Conservation (phyloP, 2,329 filamentous ascomycete species). For the Scleromitrula shiraiana region DNA sequence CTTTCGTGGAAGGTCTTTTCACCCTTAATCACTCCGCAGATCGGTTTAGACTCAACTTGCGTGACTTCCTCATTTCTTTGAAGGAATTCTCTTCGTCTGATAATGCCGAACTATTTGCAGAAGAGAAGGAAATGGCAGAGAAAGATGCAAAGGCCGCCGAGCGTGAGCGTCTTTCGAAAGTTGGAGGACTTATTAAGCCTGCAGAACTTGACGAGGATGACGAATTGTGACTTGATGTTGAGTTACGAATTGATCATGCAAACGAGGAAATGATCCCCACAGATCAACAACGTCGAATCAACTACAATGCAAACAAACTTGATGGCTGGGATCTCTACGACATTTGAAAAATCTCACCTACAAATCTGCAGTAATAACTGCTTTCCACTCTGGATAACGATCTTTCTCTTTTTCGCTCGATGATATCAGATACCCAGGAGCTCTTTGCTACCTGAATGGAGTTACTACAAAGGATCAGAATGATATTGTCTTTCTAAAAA, state of each 20-base stretch:
- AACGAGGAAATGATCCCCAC: constrained; percentile 11
- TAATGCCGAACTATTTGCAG: constrained; percentile 86
- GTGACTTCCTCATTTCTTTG: constrained; percentile 93
- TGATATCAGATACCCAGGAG: constrained; percentile 13
- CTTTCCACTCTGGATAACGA: constrained; percentile 20
- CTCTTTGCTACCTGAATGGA: constrained; percentile 21
- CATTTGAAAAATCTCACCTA: constrained; percentile 33
- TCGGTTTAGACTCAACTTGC: constrained; percentile 91
- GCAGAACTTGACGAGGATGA: constrained; percentile 88
- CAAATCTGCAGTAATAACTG: constrained; percentile 4
- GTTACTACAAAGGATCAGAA: constrained; percentile 19
- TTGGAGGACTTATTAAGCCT: constrained; percentile 91
- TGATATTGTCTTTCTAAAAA: constrained; percentile 27
- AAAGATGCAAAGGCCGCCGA: constrained; percentile 80
- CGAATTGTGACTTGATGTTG: constrained; percentile 74
- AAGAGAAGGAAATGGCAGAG: constrained; percentile 90
- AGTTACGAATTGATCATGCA: constrained; percentile 52
- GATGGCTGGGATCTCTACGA: constrained; percentile 63
- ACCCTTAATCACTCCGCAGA: constrained; percentile 79
- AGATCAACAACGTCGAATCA: constrained; percentile 1
- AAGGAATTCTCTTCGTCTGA: constrained; percentile 89
- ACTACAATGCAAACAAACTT: constrained; percentile 30
- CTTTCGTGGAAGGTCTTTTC: constrained; percentile 87
- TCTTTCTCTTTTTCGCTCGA: constrained; percentile 13
- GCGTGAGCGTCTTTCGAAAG: constrained; percentile 85